These are phyloP conservation scores for Globisporangium carolinianum DNA, from an alignment of 352 stramenopile genomes.

Conservation along the genomic window DNA sequence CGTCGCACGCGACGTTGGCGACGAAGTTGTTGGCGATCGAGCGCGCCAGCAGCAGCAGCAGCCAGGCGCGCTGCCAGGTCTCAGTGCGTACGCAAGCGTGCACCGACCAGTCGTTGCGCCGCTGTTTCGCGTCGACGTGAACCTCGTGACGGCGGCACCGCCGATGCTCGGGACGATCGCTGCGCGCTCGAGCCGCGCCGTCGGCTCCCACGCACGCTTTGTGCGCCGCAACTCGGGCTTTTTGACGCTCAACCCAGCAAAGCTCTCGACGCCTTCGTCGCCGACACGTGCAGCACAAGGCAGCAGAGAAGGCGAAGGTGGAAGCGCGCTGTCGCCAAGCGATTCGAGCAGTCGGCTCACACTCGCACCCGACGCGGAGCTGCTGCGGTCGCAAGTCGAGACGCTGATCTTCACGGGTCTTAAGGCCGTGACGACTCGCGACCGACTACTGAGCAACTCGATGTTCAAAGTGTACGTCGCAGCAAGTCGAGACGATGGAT, in stretches of 20 bases:
- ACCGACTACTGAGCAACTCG: slow-evolving; percentile 47
- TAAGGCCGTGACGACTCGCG: slow-evolving; percentile 53
- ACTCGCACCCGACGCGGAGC: slow-evolving; percentile 46
- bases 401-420: slow-evolving; percentile 62
- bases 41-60: background rate
- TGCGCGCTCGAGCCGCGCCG: background rate
- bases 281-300: slow-evolving; percentile 1
- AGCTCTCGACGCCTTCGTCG: background rate
- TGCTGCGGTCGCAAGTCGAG: slow-evolving; percentile 60
- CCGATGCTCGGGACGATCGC: slow-evolving; percentile 7
- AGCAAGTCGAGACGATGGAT: slow-evolving; percentile 38
- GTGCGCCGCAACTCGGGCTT: slow-evolving; percentile 17
- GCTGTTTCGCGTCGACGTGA: slow-evolving; percentile 77
- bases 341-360: slow-evolving; percentile 24
- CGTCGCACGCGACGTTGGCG: background rate
- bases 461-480: slow-evolving; percentile 71
- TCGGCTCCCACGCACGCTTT: slow-evolving; percentile 5
- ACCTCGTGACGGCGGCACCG: slow-evolving; percentile 19
- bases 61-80: background rate
- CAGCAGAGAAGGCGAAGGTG: too few species aligned
- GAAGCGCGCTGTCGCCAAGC: too few species aligned
- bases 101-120: slow-evolving; percentile 10
- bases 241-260: slow-evolving; percentile 6
- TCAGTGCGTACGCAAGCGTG: background rate
- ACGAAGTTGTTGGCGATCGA: background rate